Evolutionary conservation across 2,329 filamentous ascomycete species (phyloP), one percentile per base, ranked within the genome.

Genomic region (Aspergillus brunneoviolaceus): DNA sequence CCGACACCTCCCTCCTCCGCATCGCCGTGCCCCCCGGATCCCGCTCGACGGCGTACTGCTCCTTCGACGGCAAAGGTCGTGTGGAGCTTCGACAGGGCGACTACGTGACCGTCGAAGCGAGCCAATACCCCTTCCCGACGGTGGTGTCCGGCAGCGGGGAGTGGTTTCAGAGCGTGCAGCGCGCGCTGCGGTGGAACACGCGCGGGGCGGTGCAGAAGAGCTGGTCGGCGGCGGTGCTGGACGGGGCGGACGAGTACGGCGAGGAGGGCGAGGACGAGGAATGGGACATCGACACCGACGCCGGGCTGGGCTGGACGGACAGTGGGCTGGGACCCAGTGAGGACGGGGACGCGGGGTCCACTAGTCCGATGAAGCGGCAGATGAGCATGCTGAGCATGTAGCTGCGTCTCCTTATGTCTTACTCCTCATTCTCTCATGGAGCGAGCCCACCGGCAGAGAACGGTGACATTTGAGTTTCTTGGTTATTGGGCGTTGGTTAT

Each of bases 61-160:
- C 92, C 47, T 99, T 99, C 74, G 95, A 99, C 73, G 95, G 95
- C 76, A 99, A 98, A 77, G 93, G 92, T 58, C 92, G 95, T 54
- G 86, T 99, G 49, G 94, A 99, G 77, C 87, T 99, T 39, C 89
- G 89, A 63, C 91, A 94, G 70, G 95, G 95, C 57, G 95, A 99
- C 77, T 91, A 94, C 70, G 95, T 99, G 74, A 97, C 94, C 62
- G 95, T 99, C 69, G 92, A 94, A 47, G 95, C 95, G 3, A 96
- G 91, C 31, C 92, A 96, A 74, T 99, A 97, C 71, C 95, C 95
- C 0, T 98, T 99, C 80, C 95, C 95, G 2, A 98, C 95, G 1
- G 94, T 99, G 49, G 91, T 96, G 60, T 90, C 92, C 65, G 91
- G 89, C 64, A 89, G 89, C 62, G 90, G 89, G 1, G 95, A 99